phyloP scores from a whole-genome alignment of 805 yeast species.

The Lipomyces spencermartinsiae region DNA sequence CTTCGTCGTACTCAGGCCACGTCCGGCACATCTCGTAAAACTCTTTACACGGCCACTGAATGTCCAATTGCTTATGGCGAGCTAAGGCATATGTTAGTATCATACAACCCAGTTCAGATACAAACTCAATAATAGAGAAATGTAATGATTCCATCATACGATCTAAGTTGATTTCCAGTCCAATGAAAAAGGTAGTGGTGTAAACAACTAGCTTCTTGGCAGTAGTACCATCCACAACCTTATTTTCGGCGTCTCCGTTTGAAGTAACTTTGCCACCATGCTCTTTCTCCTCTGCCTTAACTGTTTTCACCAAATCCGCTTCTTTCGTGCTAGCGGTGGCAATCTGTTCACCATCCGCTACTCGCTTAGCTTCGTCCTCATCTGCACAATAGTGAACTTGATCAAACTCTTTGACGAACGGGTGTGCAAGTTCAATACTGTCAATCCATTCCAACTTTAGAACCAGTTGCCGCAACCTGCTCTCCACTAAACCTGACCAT shows the following conservation, averaged over 20 bases:
- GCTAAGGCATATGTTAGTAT: slow-evolving; percentile 20
- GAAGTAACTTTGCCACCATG: slow-evolving; percentile 42
- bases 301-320: slow-evolving; percentile 30
- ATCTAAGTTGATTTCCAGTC: slow-evolving; percentile 62
- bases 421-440: slow-evolving; percentile 86
- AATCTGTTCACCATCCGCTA: slow-evolving; percentile 64
- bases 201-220: slow-evolving; percentile 52
- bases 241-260: slow-evolving; percentile 40
- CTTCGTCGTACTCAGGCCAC: slow-evolving; percentile 71
- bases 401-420: slow-evolving; percentile 79
- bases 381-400: slow-evolving; percentile 56
- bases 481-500: slow-evolving; percentile 94
- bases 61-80: slow-evolving; percentile 59
- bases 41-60: slow-evolving; percentile 88
- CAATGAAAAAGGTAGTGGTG: slow-evolving; percentile 80
- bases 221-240: slow-evolving; percentile 25
- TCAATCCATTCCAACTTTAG: slow-evolving; percentile 78
- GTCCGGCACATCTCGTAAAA: slow-evolving; percentile 80
- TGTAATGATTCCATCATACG: slow-evolving; percentile 22
- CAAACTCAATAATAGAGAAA: slow-evolving; percentile 1
- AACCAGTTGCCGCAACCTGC: slow-evolving; percentile 80
- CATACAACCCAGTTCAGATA: neutral
- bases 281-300: slow-evolving; percentile 34
- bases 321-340: slow-evolving; percentile 45
- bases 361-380: slow-evolving; percentile 62